Evolutionary conservation across 1,139 yeast genomes (phyloP), one percentile per base, ranked within the genome.

Genomic region (Pichia sp.): DNA sequence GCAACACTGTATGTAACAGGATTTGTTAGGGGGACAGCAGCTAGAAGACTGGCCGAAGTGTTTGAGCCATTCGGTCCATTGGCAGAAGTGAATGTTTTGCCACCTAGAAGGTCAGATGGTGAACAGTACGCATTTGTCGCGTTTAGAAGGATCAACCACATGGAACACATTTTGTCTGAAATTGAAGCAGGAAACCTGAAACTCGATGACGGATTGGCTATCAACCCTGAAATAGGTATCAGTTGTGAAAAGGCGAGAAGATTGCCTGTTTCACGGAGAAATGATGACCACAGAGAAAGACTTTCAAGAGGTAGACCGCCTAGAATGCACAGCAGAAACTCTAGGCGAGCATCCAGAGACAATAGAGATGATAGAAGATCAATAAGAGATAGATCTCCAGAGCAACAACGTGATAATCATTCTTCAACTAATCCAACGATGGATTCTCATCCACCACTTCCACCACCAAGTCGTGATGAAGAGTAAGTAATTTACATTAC

Each of bases 51-150:
- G 53, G 87, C 86, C 9, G 77, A 79, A 34, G 80, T 77, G 44
- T 81, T 82, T 58, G 87, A 81, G 64, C 71, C 72, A 84, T 80
- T 62, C 54, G 88, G 88, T 41, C 75, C 75, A 52, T 66, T 81
- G 43, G 77, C 79, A 45, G 72, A 85, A 61, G 77, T 82, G 49
- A 85, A 78, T 55, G 78, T 81, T 47, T 83, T 86, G 35, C 85
- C 86, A 44, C 82, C 86, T 47, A 73, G 81, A 62, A 69, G 76
- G 31, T 75, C 75, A 47, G 80, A 76, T 50, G 80, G 82, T 40
- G 72, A 77, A 54, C 80, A 81, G 53, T 81, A 72, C 56, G 88
- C 87, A n/a, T 82, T 81, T 63, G 86, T 82, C 33, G 86, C 81
- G 58, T 82, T 72, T 58, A 75, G 76, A 55, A 74, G 70, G 47